These are phyloP conservation scores for Thermochaetoides thermophila DNA, from an alignment of 495 filamentous ascomycete genomes.

Conservation along the genomic window DNA sequence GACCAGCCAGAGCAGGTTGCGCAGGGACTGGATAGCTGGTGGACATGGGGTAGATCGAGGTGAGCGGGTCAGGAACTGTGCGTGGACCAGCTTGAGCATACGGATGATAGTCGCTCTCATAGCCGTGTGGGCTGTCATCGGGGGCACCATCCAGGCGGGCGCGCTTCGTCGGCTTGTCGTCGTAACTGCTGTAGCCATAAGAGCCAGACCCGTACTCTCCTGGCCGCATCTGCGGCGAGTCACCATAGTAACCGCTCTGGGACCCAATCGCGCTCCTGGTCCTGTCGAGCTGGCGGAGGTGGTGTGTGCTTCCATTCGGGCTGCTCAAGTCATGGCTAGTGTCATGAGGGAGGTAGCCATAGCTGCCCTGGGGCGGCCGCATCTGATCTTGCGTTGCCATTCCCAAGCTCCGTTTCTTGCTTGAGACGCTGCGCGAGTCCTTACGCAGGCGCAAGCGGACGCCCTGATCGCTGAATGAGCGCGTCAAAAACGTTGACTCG, in stretches of 20 bases:
- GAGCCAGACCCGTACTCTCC: slow-evolving; percentile 7
- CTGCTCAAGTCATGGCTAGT: slow-evolving; percentile 10
- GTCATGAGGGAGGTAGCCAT: slow-evolving; percentile 8
- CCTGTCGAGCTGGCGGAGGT: slow-evolving; percentile 9
- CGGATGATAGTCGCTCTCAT: slow-evolving; percentile 9
- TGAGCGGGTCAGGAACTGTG: slow-evolving; percentile 12
- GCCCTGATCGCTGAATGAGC: slow-evolving; percentile 90
- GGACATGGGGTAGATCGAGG: slow-evolving; percentile 5
- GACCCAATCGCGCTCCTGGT: slow-evolving; percentile 10
- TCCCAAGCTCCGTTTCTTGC: slow-evolving; percentile 25
- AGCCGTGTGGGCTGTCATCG: slow-evolving; percentile 5
- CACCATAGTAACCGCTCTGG: slow-evolving; percentile 11
- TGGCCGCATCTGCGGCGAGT: slow-evolving; percentile 13
- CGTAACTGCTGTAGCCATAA: slow-evolving; percentile 11
- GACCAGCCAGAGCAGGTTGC: slow-evolving; percentile 5
- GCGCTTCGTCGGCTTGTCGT: slow-evolving; percentile 11
- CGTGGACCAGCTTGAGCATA: slow-evolving; percentile 12
- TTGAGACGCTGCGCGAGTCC: slow-evolving; percentile 39
- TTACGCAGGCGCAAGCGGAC: slow-evolving; percentile 82
- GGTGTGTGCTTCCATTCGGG: slow-evolving; percentile 10
- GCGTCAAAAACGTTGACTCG: slow-evolving; percentile 82
- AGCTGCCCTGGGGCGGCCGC: slow-evolving; percentile 5
- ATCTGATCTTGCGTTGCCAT: slow-evolving; percentile 7
- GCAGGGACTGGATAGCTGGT: slow-evolving; percentile 5
- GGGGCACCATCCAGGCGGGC: slow-evolving; percentile 6